These are phyloP conservation scores for Wickerhamomyces strasburgensis DNA, from an alignment of 805 yeast species.

Conservation along the genomic window DNA sequence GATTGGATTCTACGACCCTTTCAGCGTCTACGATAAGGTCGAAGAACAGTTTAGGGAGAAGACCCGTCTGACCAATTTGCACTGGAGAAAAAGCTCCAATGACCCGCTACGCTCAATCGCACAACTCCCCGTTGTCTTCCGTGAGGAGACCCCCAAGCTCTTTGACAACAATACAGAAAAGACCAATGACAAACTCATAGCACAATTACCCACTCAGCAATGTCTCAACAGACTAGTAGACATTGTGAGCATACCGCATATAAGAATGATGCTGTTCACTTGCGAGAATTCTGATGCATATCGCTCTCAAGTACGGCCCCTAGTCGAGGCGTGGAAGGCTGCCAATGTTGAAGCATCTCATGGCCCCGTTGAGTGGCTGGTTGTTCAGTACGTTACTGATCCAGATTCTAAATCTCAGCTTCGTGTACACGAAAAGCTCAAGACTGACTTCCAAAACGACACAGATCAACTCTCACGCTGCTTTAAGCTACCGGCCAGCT, in stretches of 20 bases:
- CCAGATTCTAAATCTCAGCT: constrained; percentile 37
- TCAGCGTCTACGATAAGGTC: constrained; percentile 46
- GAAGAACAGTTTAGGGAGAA: constrained; percentile 37
- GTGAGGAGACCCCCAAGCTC: constrained; percentile 50
- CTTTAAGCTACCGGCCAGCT: constrained; percentile 29
- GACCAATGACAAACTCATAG: not conserved
- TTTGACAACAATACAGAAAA: constrained; percentile 16
- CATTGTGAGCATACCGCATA: constrained; percentile 38
- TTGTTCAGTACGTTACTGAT: constrained; percentile 46
- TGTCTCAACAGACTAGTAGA: constrained; percentile 3
- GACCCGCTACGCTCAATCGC: constrained; percentile 63
- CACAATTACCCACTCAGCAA: not conserved
- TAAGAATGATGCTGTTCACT: constrained; percentile 64
- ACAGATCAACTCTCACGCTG: constrained; percentile 24
- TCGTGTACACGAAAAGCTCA: constrained; percentile 50
- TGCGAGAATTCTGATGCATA: constrained; percentile 69
- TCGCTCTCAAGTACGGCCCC: constrained; percentile 73
- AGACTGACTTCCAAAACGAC: constrained; percentile 40
- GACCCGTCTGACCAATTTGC: constrained; percentile 59
- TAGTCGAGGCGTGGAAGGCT: constrained; percentile 76
- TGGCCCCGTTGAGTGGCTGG: constrained; percentile 55
- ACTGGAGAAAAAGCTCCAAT: constrained; percentile 52
- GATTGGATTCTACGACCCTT: constrained; percentile 76
- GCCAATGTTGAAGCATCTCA: constrained; percentile 32
- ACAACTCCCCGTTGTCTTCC: constrained; percentile 44